These are phyloP conservation scores for Cyberlindnera xylosilytica DNA, from an alignment of 805 yeast genomes.

Conservation along the genomic window DNA sequence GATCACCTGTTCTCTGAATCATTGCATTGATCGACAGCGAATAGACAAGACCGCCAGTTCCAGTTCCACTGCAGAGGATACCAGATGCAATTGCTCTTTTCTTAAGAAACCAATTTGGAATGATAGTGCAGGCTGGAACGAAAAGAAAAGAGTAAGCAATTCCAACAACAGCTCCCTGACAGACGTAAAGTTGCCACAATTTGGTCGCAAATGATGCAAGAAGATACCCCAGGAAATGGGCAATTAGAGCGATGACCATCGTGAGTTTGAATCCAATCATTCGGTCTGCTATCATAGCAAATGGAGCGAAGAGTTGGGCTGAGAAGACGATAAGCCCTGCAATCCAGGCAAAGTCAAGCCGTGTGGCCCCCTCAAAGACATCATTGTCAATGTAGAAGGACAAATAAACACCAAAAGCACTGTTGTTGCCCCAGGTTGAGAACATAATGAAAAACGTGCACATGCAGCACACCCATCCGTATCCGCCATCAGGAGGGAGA, in stretches of 20 bases:
- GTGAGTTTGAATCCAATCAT: constrained; percentile 48
- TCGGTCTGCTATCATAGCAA: constrained; percentile 44
- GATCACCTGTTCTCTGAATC: constrained; percentile 40
- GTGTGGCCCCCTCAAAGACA: constrained; percentile 51
- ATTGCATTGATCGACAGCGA: constrained; percentile 42
- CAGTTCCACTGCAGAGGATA: constrained; percentile 46
- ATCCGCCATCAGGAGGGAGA: constrained; percentile 61
- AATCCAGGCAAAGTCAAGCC: constrained; percentile 59
- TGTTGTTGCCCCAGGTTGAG: constrained; percentile 71
- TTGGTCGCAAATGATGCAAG: constrained; percentile 58
- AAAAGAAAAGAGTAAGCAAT: constrained; percentile 48
- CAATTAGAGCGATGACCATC: constrained; percentile 44
- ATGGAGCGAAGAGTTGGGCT: constrained; percentile 61
- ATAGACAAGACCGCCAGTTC: constrained; percentile 47
- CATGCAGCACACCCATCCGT: constrained; percentile 61
- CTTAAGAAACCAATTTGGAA: constrained; percentile 71
- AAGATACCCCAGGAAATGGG: constrained; percentile 53
- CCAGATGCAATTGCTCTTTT: constrained; percentile 56
- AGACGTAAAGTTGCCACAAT: constrained; percentile 63
- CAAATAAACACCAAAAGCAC: constrained; percentile 55
- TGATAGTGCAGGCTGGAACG: constrained; percentile 53
- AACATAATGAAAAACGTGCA: constrained; percentile 51
- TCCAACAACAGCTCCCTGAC: constrained; percentile 68
- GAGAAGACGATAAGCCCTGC: constrained; percentile 60
- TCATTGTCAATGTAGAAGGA: constrained; percentile 51